phyloP scores from a whole-genome alignment of 1,139 yeast species.

The Debaryomyces sp. region DNA sequence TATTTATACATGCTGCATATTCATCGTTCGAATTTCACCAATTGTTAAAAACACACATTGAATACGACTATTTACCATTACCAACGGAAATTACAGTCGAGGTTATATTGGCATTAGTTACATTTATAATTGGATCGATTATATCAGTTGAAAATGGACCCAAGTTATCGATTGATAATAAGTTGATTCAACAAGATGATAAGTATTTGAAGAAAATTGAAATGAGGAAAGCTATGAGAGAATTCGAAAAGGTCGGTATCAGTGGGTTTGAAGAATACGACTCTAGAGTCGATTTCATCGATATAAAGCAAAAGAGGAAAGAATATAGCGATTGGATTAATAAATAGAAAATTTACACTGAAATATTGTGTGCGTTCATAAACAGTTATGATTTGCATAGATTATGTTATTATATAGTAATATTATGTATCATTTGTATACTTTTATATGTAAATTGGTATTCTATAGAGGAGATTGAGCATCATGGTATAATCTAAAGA shows the following conservation, averaged over 20 bases:
- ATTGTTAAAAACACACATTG: conserved; percentile 24
- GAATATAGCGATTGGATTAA: conserved; percentile 44
- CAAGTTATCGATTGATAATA: conserved; percentile 25
- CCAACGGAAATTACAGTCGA: conserved; percentile 48
- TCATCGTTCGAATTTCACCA: conserved; percentile 56
- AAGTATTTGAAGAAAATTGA: conserved; percentile 46
- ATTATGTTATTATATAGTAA: conserved; percentile 1
- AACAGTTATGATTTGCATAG: neutral
- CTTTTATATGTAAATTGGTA: neutral
- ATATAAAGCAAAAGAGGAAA: conserved; percentile 41
- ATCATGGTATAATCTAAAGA: neutral
- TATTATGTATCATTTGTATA: neutral
- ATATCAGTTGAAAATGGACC: conserved; percentile 26
- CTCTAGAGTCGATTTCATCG: conserved; percentile 47
- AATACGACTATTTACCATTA: conserved; percentile 20
- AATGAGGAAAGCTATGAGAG: conserved; percentile 49
- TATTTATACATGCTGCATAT: conserved; percentile 51
- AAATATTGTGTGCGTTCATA: neutral
- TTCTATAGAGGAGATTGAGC: neutral
- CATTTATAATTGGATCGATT: conserved; percentile 41
- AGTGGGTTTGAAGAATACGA: conserved; percentile 47
- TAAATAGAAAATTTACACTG: neutral
- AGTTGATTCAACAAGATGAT: conserved; percentile 21
- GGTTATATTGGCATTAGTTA: conserved; percentile 39
- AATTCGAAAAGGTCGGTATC: conserved; percentile 47